phyloP scores from a whole-genome alignment of 805 yeast genomes.

The Myxozyma neotropica region DNA sequence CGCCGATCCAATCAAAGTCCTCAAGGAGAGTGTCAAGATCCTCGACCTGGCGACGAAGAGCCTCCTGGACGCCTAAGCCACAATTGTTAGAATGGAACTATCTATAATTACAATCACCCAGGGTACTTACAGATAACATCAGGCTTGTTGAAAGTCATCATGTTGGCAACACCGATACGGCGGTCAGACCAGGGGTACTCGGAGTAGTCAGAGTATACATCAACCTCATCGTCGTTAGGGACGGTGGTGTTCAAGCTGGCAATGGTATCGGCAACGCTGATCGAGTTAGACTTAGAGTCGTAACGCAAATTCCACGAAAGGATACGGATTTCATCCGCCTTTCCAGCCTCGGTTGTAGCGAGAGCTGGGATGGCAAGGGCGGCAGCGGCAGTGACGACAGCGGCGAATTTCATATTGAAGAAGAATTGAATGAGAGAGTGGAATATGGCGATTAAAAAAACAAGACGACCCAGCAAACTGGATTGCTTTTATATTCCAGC shows the following conservation, averaged over 20 bases:
- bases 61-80: constrained; percentile 14
- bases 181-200: constrained; percentile 20
- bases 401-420: not conserved
- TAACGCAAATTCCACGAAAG: constrained; percentile 6
- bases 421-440: too few species aligned
- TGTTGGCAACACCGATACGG: constrained; percentile 12
- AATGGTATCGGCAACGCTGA: constrained; percentile 11
- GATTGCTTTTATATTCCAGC: too few species aligned
- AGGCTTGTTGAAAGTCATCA: constrained; percentile 1
- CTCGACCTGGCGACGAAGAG: constrained; percentile 7
- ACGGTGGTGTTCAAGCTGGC: constrained; percentile 10
- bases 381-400: not conserved
- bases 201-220: not conserved
- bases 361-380: too few species aligned
- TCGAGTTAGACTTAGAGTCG: constrained; percentile 1
- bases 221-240: not conserved
- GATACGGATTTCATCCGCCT: not conserved
- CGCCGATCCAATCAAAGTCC: constrained; percentile 11
- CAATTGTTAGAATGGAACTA: not conserved
- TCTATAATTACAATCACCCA: not conserved
- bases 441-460: too few species aligned
- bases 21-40: constrained; percentile 6
- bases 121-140: constrained; percentile 5
- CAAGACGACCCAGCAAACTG: too few species aligned
- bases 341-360: too few species aligned